A percentile compares a stretch with the other conserved stretches of the same genome.
Evolutionary conservation across 208 protist species (phyloP).

Genomic region (Acanthamoeba lenticulata): DNA sequence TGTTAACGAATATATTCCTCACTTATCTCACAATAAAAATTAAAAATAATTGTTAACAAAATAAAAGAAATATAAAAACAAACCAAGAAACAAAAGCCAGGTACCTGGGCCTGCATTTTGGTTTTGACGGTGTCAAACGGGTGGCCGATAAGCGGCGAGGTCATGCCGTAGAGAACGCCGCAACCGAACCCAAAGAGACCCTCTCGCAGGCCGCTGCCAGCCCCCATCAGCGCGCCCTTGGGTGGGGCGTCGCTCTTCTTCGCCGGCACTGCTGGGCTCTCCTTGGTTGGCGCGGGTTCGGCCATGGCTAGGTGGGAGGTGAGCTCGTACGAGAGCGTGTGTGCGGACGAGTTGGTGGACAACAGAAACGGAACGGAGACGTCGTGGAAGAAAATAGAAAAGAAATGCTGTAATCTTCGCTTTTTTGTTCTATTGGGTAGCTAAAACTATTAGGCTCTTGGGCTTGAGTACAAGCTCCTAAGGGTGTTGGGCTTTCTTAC

Average conservation of each 20-base stretch:
- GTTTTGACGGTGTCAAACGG: conserved; percentile 73
- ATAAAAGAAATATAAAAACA: background rate
- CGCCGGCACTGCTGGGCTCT: background rate
- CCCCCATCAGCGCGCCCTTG: conserved; percentile 52
- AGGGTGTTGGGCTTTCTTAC: too few species aligned
- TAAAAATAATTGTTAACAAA: background rate
- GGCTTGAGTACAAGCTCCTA: too few species aligned
- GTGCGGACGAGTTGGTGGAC: too few species aligned
- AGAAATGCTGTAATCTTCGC: too few species aligned
- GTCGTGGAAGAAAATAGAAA: too few species aligned
- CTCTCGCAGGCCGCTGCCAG: conserved; percentile 18
- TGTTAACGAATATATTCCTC: background rate
- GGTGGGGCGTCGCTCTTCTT: background rate
- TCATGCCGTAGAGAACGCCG: conserved; percentile 70
- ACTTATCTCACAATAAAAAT: background rate
- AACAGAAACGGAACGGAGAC: too few species aligned
- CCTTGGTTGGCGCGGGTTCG: background rate
- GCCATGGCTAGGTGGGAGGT: too few species aligned
- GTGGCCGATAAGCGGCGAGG: conserved; percentile 68
- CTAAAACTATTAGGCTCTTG: too few species aligned
- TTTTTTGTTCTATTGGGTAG: too few species aligned
- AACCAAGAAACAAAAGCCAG: too few species aligned
- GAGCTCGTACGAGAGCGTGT: too few species aligned
- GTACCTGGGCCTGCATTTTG: conserved; percentile 71
- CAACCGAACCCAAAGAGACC: conserved; percentile 67